Conservation (phyloP, 257 asterid species). For the Capsicum pubescens region DNA sequence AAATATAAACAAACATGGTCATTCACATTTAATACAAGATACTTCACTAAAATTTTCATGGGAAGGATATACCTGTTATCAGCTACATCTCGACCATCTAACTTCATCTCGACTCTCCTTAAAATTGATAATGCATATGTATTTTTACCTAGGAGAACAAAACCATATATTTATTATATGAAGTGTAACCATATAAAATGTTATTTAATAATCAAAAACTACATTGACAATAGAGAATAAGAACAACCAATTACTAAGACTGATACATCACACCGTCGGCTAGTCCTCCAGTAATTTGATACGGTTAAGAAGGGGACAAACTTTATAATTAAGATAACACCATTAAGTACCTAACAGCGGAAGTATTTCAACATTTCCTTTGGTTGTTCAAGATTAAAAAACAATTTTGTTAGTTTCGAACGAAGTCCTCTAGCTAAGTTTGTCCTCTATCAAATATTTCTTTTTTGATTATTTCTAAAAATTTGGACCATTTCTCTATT, state of each 20-base stretch:
- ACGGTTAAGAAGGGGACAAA: neutral
- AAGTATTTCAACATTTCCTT: slow-evolving; percentile 17
- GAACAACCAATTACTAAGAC: slow-evolving; percentile 1
- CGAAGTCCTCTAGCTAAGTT: neutral
- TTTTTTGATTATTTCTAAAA: too few relatives aligned
- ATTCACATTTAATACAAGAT: slow-evolving; percentile 24
- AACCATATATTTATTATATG: slow-evolving; percentile 24
- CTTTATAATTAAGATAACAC: neutral
- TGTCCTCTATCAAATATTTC: neutral
- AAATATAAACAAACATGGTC: slow-evolving; percentile 8
- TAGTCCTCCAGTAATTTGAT: slow-evolving; percentile 10
- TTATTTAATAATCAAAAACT: neutral
- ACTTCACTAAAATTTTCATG: slow-evolving; percentile 24
- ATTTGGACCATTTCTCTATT: too few relatives aligned
- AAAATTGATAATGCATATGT: slow-evolving; percentile 83
- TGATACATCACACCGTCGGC: neutral
- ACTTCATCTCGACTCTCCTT: slow-evolving; percentile 89
- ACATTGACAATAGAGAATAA: slow-evolving; percentile 10
- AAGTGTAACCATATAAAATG: neutral
- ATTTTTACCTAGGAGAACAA: slow-evolving; percentile 68
- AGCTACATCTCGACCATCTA: slow-evolving; percentile 84
- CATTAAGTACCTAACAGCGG: slow-evolving; percentile 18
- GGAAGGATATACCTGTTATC: slow-evolving; percentile 73
- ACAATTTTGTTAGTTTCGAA: neutral
- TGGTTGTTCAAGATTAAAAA: slow-evolving; percentile 3